These are phyloP conservation scores for Syzygium aromaticum DNA, from an alignment of 345 rosid genomes.

Conservation along the genomic window DNA sequence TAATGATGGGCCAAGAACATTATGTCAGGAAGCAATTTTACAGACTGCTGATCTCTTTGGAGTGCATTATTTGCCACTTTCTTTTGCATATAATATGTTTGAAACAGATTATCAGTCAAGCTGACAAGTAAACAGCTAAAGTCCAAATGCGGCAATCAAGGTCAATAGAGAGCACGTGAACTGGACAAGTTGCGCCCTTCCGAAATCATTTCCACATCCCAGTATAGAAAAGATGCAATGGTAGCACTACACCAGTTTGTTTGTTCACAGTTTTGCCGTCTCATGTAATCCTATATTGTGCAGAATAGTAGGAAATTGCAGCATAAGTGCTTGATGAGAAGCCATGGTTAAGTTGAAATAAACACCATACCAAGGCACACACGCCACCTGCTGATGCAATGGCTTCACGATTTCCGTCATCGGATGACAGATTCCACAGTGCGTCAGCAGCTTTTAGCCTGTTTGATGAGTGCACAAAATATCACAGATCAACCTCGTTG, in stretches of 20 bases:
- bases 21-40: background rate
- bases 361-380: conserved; percentile 57
- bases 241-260: too few species aligned
- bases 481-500: background rate
- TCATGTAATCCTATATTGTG: too few species aligned
- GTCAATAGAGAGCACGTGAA: too few species aligned
- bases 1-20: too few species aligned
- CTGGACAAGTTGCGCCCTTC: too few species aligned
- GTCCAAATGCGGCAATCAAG: too few species aligned
- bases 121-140: too few species aligned
- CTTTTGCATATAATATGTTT: too few species aligned
- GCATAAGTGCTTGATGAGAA: background rate
- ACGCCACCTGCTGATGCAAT: conserved; percentile 77
- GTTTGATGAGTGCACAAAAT: conserved; percentile 5
- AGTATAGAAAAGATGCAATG: too few species aligned
- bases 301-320: background rate
- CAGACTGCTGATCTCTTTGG: background rate
- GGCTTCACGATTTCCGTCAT: conserved; percentile 73
- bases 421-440: conserved; percentile 63
- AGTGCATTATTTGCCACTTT: background rate
- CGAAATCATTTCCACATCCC: too few species aligned
- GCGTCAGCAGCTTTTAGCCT: conserved; percentile 83
- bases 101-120: too few species aligned
- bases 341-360: background rate
- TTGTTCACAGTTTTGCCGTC: too few species aligned